Evolutionary conservation across 257 asterid genomes (phyloP).

Genomic region (Gentiana straminea): DNA sequence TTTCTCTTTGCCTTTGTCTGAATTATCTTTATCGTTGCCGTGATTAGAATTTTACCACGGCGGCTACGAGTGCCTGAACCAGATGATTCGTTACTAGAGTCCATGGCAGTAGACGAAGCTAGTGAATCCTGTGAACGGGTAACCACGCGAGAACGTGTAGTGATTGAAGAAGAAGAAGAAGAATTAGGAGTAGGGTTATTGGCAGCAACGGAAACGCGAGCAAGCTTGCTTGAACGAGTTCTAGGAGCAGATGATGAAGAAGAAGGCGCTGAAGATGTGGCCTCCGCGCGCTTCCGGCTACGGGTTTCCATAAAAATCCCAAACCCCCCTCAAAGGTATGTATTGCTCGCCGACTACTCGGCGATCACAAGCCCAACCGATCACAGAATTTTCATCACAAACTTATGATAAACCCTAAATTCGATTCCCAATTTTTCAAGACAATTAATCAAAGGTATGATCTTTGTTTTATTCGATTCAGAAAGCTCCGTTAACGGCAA

Average conservation of each 20-base stretch:
- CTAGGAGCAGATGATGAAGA: constrained; percentile 59
- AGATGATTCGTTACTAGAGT: constrained; percentile 60
- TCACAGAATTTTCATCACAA: constrained; percentile 25
- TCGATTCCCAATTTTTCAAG: too few species aligned
- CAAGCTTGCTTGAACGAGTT: constrained; percentile 74
- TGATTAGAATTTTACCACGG: constrained; percentile 66
- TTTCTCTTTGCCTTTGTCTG: constrained; percentile 93
- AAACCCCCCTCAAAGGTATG: constrained; percentile 38
- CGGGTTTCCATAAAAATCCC: constrained; percentile 99
- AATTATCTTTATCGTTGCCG: constrained; percentile 39
- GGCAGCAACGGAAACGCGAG: constrained; percentile 52
- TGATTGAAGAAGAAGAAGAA: constrained; percentile 21
- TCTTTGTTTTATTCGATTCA: too few species aligned
- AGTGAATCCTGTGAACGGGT: constrained; percentile 33
- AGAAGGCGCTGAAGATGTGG: constrained; percentile 92
- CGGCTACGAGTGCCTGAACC: constrained; percentile 74
- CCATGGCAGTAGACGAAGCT: constrained; percentile 50
- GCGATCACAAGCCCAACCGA: constrained; percentile 52
- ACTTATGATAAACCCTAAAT: constrained; percentile 28
- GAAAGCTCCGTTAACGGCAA: too few species aligned
- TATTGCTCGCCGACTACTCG: constrained; percentile 90
- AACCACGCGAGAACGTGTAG: constrained; percentile 56
- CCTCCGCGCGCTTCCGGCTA: constrained; percentile 99
- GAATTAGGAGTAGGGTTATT: constrained; percentile 7
- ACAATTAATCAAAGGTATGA: too few species aligned